Evolutionary conservation across 495 filamentous ascomycete genomes (phyloP), one percentile per base, ranked within the genome.

Genomic region (Annulohypoxylon bovei): DNA sequence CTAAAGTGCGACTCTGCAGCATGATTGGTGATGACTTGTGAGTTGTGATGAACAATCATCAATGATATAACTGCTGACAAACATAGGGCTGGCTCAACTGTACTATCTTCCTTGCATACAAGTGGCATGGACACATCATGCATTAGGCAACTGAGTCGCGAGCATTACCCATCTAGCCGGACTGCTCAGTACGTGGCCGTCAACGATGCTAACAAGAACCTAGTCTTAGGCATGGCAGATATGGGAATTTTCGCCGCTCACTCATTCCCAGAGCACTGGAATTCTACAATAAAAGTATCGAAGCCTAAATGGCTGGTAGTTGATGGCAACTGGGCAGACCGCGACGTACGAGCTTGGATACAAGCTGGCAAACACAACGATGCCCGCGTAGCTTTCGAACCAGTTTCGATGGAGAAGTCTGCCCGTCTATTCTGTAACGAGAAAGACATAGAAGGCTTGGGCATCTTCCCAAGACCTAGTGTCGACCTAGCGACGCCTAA

Each of bases 131-230:
- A 88, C 71, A 87, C 85, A 1, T 79, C 76, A 22, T 91, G 88
- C 56, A 85, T 97, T 28, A 83, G 84, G 70, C 76, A 85, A 20
- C 76, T 92, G 6, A 79, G 81, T 8, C 75, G 72, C 62, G 76
- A 82, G 18, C 78, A 82, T 14, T 81, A 84, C 6, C 79, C 82
- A 7, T 80, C 84, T 0, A 77, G 78, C 39, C 83, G 89, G 25
- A 99, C 95, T 1, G 92, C 94, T 5, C 93, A 97, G 75, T 99
- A 99, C 75, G 87, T 98, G 1, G 90, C 94, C 16, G 82, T 98
- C 72, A 99, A 98, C 78, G 92, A 95, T 75, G 81, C 80, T 1
- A 86, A 90, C 25, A 95, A 94, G 72, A 89, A 93, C 62, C 86
- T 99, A 8, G 83, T 92, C 2, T 75, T 97, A 46, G 94, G 93